phyloP scores from a whole-genome alignment of 768 basidiomycete species.

The Ramaria rubella region DNA sequence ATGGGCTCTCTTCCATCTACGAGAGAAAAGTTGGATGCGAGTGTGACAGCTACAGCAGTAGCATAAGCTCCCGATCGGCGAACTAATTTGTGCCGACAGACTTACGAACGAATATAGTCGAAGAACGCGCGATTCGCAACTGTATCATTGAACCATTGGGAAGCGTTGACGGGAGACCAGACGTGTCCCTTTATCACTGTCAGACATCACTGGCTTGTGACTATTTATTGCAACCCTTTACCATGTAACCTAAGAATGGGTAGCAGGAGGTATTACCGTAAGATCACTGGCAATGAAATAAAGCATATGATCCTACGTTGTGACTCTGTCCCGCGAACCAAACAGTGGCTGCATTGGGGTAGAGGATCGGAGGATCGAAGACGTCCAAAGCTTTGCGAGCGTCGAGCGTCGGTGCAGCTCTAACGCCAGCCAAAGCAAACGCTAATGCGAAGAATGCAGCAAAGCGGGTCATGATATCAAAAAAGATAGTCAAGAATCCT shows the following conservation, averaged over 20 bases:
- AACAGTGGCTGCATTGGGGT: slow-evolving; percentile 5
- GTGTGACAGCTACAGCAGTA: slow-evolving; percentile 1
- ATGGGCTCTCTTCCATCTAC: background rate
- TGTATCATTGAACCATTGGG: background rate
- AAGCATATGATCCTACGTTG: background rate
- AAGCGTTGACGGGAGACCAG: background rate
- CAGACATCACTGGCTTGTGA: background rate
- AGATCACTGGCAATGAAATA: background rate
- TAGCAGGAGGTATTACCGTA: background rate
- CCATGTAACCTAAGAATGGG: background rate
- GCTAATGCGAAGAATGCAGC: background rate
- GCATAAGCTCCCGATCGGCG: background rate
- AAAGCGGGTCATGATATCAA: background rate
- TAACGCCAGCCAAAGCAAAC: background rate
- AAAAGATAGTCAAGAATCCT: background rate
- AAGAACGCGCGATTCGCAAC: background rate
- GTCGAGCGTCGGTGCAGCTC: background rate
- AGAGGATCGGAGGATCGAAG: slow-evolving; percentile 4
- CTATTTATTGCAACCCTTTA: background rate
- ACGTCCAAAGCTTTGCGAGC: slow-evolving; percentile 6
- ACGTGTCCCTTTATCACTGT: slow-evolving; percentile 3
- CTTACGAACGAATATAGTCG: background rate
- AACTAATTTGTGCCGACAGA: background rate
- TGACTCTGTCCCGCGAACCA: slow-evolving; percentile 3
- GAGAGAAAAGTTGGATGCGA: slow-evolving; percentile 4